These are phyloP conservation scores for Chalciporus sp. DNA, from an alignment of 1,284 basidiomycete species.

Conservation along the genomic window DNA sequence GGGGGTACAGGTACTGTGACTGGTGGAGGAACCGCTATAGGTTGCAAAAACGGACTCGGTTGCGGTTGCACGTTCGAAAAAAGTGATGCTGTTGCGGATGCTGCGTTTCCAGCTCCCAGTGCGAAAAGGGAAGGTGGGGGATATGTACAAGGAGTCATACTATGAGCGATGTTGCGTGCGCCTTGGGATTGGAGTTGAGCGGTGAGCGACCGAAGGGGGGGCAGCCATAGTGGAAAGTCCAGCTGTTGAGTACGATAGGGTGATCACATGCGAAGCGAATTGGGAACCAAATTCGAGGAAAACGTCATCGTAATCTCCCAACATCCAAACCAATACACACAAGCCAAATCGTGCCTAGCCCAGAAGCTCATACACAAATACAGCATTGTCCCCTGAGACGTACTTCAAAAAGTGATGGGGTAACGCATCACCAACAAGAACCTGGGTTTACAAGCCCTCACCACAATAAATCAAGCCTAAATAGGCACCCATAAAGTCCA, in stretches of 20 bases:
- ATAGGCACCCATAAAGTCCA: neutral
- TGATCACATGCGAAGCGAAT: slow-evolving; percentile 6
- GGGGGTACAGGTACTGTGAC: slow-evolving; percentile 19
- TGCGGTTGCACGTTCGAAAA: slow-evolving; percentile 28
- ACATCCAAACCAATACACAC: neutral
- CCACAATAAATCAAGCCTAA: neutral
- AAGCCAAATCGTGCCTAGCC: neutral
- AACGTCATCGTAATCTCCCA: neutral
- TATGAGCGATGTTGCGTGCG: slow-evolving; percentile 25
- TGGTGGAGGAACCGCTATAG: slow-evolving; percentile 18
- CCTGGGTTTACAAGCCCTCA: neutral
- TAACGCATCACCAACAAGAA: no score
- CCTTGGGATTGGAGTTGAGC: slow-evolving; percentile 4
- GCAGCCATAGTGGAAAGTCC: slow-evolving; percentile 16
- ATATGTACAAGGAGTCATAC: slow-evolving; percentile 37
- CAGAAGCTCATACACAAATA: neutral
- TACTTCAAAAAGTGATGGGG: no score
- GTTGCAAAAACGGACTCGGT: slow-evolving; percentile 34
- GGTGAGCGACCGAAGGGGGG: slow-evolving; percentile 14
- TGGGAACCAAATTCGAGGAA: neutral
- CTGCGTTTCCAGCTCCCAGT: slow-evolving; percentile 15
- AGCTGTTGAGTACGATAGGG: slow-evolving; percentile 4
- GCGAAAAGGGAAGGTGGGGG: slow-evolving; percentile 33
- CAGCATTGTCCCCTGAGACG: no score
- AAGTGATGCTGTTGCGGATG: slow-evolving; percentile 17